Evolutionary conservation across 2,329 filamentous ascomycete species (phyloP).

Genomic region (Trichothecium sympodiale): DNA sequence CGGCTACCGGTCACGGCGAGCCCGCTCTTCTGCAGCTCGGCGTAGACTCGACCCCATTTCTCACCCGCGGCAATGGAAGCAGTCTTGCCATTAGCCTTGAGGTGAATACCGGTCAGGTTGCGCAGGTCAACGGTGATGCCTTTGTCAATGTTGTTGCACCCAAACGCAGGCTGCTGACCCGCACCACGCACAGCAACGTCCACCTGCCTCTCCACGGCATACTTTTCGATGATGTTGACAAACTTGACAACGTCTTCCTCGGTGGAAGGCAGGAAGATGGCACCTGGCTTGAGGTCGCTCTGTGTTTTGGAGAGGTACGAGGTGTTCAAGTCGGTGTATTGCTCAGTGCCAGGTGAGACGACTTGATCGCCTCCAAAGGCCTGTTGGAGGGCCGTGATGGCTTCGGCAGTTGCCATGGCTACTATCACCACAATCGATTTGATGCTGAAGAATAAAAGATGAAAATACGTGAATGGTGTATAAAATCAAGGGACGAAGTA

Average conservation of each 20-base stretch:
- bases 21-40: background rate
- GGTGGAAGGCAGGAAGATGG: background rate
- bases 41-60: background rate
- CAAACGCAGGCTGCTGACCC: background rate
- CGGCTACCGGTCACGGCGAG: background rate
- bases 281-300: background rate
- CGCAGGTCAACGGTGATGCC: conserved; percentile 4
- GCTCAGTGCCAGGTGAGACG: background rate
- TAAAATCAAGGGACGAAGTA: too few species aligned
- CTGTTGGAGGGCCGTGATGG: too few species aligned
- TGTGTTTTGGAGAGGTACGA: background rate
- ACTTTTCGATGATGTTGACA: background rate
- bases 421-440: too few species aligned
- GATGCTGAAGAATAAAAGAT: too few species aligned
- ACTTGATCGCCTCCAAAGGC: background rate
- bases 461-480: too few species aligned
- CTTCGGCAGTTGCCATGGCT: too few species aligned
- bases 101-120: background rate
- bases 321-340: background rate
- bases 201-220: background rate
- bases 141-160: conserved; percentile 4
- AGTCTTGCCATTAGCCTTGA: background rate
- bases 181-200: background rate
- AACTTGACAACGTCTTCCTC: background rate
- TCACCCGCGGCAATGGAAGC: background rate